Base-by-base conservation (phyloP, 2,329 filamentous ascomycete genomes). In the Fusarium sp. region DNA sequence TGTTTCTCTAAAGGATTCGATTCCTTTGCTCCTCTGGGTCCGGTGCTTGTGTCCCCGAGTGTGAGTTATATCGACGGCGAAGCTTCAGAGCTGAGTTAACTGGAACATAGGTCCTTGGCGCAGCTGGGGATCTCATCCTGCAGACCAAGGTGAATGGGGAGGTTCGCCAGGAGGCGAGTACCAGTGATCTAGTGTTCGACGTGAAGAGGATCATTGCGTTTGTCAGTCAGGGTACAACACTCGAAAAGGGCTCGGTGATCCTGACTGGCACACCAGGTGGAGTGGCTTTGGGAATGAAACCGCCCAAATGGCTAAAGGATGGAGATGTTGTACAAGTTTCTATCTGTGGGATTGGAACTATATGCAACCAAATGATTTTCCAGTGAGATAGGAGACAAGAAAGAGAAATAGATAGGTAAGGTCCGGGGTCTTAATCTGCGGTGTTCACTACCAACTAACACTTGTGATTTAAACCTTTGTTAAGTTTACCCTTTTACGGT, bases 1-100 rank as follows among this genome's bases (percentile, higher is more conserved):
- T 64, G 68, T 15, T 71, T 64, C 35, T 64, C 68, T 9, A 71
- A 71, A 35, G 60, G 64, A 1, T 71, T 71, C 13, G 68, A 71
- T 30, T 53, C 28, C 5, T 71, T 71, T 52, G 64, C 68, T 6
- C 68, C 68, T 4, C n/a, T 71, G 15, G 68, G 68, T 9, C 68
- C 64, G 2, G 18, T 32, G 1, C 50, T 71, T 32, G 50, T 68
- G 8, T 71, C 68, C 1, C 60, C 60, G 38, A 56, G 23, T 1
- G 65, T 60, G 10, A 68, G 65, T 47, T 64, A 13, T 38, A 28
- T 13, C 18, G 4, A 47, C 21, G 11, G 10, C n/a, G 3, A 9
- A 19, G 11, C 35, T 7, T 11, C 6, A 38, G 21, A 21, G 32
- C n/a, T 25, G 12, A 15, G 40, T n/a, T 64, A 19, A 67, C 52